Percentiles rank a stretch among this genome's conserved stretches.
phyloP scores from a whole-genome alignment of 1,284 basidiomycete genomes.

The Moesziomyces aphidis region DNA sequence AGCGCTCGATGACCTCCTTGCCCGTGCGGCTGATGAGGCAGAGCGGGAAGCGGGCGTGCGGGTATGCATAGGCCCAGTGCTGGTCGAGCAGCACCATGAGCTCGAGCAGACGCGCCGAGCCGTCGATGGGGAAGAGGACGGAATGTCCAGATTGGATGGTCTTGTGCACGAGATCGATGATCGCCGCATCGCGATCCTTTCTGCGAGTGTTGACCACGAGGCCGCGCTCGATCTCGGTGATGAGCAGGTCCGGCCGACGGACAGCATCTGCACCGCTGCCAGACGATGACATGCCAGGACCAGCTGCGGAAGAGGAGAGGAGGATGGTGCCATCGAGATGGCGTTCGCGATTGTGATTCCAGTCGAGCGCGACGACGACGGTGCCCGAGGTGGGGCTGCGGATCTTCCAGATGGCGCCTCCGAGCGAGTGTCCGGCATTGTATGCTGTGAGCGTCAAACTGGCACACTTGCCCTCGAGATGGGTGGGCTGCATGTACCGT shows the following conservation, averaged over 20 bases:
- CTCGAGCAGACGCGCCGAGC: slow-evolving; percentile 91
- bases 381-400: slow-evolving; percentile 96
- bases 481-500: slow-evolving; percentile 93
- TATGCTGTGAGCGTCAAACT: slow-evolving; percentile 91
- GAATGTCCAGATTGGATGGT: slow-evolving; percentile 81
- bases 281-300: slow-evolving; percentile 28
- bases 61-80: slow-evolving; percentile 91
- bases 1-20: slow-evolving; percentile 92
- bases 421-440: slow-evolving; percentile 93
- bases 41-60: slow-evolving; percentile 72
- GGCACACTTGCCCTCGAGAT: slow-evolving; percentile 80
- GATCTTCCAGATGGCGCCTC: slow-evolving; percentile 98
- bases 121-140: slow-evolving; percentile 92
- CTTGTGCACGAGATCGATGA: slow-evolving; percentile 77
- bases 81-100: slow-evolving; percentile 94
- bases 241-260: slow-evolving; percentile 74
- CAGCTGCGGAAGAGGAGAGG: slow-evolving; percentile 46
- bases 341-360: slow-evolving; percentile 96
- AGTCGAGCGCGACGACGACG: slow-evolving; percentile 91
- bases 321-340: slow-evolving; percentile 92
- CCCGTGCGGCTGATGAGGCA: slow-evolving; percentile 91
- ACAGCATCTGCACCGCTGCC: slow-evolving; percentile 50
- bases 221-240: slow-evolving; percentile 86
- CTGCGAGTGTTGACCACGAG: slow-evolving; percentile 84
- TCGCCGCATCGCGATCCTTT: slow-evolving; percentile 85